Evolutionary conservation across 2,329 filamentous ascomycete genomes (phyloP).

Genomic region (Xylaria digitata): DNA sequence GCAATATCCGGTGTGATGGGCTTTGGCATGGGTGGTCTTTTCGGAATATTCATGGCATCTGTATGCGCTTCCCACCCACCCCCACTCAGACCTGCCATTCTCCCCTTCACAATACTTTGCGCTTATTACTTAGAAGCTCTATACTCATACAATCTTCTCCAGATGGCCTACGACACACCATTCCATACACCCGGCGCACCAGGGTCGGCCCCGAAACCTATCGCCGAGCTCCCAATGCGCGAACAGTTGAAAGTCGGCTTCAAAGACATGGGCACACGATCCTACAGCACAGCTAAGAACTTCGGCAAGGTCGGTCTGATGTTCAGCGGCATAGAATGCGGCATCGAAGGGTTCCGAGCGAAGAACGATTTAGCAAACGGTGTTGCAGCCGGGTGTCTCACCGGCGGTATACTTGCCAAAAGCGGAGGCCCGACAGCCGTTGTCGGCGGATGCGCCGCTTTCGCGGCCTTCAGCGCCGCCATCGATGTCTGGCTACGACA

Average conservation of each 20-base stretch:
- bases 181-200: slow-evolving; percentile 64
- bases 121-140: neutral
- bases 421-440: slow-evolving; percentile 91
- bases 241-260: slow-evolving; percentile 88
- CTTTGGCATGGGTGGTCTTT: slow-evolving; percentile 91
- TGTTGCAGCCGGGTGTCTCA: slow-evolving; percentile 87
- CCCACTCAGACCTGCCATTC: no score
- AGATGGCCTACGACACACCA: slow-evolving; percentile 99
- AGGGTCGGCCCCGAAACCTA: slow-evolving; percentile 54
- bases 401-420: slow-evolving; percentile 86
- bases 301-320: slow-evolving; percentile 94
- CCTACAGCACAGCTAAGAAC: slow-evolving; percentile 87
- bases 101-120: slow-evolving; percentile 12
- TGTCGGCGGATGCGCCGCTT: slow-evolving; percentile 87
- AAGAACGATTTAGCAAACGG: slow-evolving; percentile 95
- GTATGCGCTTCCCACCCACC: slow-evolving; percentile 63
- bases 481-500: slow-evolving; percentile 93
- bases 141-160: neutral
- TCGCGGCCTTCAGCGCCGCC: slow-evolving; percentile 90
- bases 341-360: slow-evolving; percentile 89
- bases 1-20: slow-evolving; percentile 92
- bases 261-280: slow-evolving; percentile 92
- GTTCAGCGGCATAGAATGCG: slow-evolving; percentile 94
- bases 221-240: slow-evolving; percentile 77
- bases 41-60: slow-evolving; percentile 97